Evolutionary conservation across 1,284 basidiomycete species (phyloP).

Genomic region (Somion occarium): DNA sequence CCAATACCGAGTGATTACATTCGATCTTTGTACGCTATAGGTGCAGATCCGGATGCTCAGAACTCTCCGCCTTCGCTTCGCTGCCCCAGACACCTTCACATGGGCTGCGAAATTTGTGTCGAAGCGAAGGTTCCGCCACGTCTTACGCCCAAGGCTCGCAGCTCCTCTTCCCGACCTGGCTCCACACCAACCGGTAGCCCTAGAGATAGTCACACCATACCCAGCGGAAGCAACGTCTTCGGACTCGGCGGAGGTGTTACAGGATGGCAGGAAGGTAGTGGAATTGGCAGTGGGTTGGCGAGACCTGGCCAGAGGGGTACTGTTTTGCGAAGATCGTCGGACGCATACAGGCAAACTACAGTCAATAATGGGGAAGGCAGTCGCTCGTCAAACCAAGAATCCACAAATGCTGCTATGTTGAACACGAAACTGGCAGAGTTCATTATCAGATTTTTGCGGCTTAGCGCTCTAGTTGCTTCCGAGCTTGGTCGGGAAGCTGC

Average conservation of each 20-base stretch:
- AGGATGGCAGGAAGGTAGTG: conserved; percentile 67
- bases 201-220: conserved; percentile 13
- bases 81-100: conserved; percentile 68
- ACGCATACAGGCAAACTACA: conserved; percentile 6
- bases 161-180: conserved; percentile 15
- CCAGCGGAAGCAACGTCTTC: conserved; percentile 13
- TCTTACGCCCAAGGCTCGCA: conserved; percentile 18
- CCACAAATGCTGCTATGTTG: conserved; percentile 30
- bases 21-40: conserved; percentile 49
- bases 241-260: conserved; percentile 47
- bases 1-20: conserved; percentile 38
- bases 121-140: conserved; percentile 38
- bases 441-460: conserved; percentile 65
- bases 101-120: conserved; percentile 68
- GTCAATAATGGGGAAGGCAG: not conserved
- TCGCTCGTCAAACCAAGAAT: not conserved
- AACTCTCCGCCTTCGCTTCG: conserved; percentile 60
- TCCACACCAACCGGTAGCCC: conserved; percentile 20
- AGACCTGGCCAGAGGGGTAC: conserved; percentile 49
- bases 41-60: conserved; percentile 56
- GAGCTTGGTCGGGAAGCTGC: conserved; percentile 62
- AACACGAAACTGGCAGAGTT: conserved; percentile 66
- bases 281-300: conserved; percentile 63
- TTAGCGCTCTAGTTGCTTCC: conserved; percentile 70
- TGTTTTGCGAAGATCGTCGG: conserved; percentile 43